Base-by-base conservation (phyloP, 2,329 filamentous ascomycete genomes). In the Talaromyces sp. region DNA sequence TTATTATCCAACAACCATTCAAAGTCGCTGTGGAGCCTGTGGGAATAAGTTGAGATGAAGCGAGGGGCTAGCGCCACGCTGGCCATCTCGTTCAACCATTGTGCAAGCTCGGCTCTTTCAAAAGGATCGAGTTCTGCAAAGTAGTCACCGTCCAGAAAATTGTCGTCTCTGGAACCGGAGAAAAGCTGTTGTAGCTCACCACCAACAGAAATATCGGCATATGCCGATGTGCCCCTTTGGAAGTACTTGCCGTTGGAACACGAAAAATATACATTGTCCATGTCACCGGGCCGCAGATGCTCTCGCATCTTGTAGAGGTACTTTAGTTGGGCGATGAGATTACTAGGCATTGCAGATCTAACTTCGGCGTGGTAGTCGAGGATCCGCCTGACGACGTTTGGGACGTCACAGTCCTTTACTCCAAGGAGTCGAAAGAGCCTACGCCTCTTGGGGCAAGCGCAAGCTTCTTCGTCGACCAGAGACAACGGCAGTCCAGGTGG, bases 1-100 rank as follows among this genome's bases (percentile, higher is more conserved):
- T 58, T 58, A 47, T 58, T 58, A 58, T 40, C 56, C 42, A 58
- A 51, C 56, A 58, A 34, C 56, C 56, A 58, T 58, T 58, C 28
- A 51, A 58, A 58, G 44, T 58, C 56, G 3, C 56, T 34, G 31
- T 58, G 56, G 3, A 58, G 56, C 40, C 23, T 40, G 27, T 51
- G 27, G 16, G 27, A 51, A 58, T 16, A 18, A 47, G n/a, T 58
- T 51, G 56, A 58, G 56, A 58, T 58, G 27, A 58, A 18, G 56
- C 56, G 56, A 50, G 40, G 56, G 56, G 56, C 56, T 9, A 58
- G 27, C 40, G 56, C 40, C 30, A 58, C 40, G 56, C 40, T 30
- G 40, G 40, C 56, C 50, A 40, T 58, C 14, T 58, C 28, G 31
- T 28, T 51, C 40, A 58, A 58, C 56, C 56, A 58, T 23, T 51